These are phyloP conservation scores for Avena eriantha DNA, from an alignment of 176 grass and related monocot genomes.

Conservation along the genomic window DNA sequence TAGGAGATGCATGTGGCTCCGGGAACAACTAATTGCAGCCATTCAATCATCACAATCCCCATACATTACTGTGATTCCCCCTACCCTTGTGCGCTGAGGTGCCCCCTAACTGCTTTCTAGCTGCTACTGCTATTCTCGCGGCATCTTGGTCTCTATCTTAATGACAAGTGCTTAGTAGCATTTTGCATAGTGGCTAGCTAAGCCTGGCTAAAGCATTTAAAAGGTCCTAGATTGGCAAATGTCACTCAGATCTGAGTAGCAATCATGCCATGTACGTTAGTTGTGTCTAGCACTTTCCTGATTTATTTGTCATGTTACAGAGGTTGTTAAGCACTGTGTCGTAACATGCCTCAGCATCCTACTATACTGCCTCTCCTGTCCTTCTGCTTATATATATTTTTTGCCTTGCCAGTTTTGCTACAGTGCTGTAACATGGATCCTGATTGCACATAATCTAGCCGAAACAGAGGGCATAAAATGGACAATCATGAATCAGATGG, in stretches of 20 bases:
- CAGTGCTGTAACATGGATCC: conserved; percentile 47
- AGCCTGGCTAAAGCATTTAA: conserved; percentile 30
- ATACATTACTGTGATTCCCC: conserved; percentile 63
- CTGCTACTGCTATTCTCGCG: conserved; percentile 46
- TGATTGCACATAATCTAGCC: conserved; percentile 35
- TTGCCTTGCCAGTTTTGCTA: conserved; percentile 21
- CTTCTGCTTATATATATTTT: neutral
- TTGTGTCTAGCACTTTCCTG: conserved; percentile 42
- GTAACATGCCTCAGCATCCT: conserved; percentile 45
- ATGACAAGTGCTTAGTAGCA: conserved; percentile 64
- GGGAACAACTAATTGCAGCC: conserved; percentile 68
- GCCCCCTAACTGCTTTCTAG: conserved; percentile 51
- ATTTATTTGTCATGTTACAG: conserved; percentile 41
- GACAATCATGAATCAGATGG: neutral
- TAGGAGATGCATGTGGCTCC: conserved; percentile 59
- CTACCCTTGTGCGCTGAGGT: conserved; percentile 45
- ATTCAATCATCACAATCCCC: conserved; percentile 64
- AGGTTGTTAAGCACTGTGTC: conserved; percentile 45
- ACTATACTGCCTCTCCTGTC: conserved; percentile 26
- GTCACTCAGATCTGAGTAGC: conserved; percentile 57
- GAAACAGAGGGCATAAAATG: neutral
- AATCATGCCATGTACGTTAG: conserved; percentile 46
- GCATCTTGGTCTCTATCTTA: conserved; percentile 61
- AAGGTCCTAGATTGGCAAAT: conserved; percentile 56
- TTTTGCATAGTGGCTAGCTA: conserved; percentile 52